Evolutionary conservation across 495 filamentous ascomycete genomes (phyloP).

Genomic region (Aspergillus ostianus): DNA sequence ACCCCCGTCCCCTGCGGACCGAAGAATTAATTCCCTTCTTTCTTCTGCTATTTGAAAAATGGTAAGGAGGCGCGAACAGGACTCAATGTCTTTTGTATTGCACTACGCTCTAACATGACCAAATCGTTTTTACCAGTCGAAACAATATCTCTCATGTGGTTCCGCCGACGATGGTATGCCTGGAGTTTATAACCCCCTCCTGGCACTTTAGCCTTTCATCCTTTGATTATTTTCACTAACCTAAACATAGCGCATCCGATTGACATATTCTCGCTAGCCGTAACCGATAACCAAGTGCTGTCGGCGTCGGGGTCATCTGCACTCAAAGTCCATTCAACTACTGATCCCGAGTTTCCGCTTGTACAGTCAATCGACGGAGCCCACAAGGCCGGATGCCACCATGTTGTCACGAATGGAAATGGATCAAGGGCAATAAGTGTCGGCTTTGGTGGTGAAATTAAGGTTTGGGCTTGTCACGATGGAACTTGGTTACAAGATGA

Average conservation of each 20-base stretch:
- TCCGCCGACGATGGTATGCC: constrained; percentile 78
- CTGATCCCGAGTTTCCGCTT: constrained; percentile 66
- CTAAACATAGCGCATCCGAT: constrained; percentile 67
- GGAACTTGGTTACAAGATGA: constrained; percentile 53
- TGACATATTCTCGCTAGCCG: constrained; percentile 86
- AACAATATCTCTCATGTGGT: constrained; percentile 93
- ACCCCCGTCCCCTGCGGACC: not conserved
- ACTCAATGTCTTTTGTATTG: constrained; percentile 5
- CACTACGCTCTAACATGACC: constrained; percentile 7
- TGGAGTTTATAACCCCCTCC: not conserved
- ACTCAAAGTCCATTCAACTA: constrained; percentile 73
- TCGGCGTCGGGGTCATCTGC: constrained; percentile 80
- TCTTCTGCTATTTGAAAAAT: constrained; percentile 4
- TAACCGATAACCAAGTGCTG: constrained; percentile 72
- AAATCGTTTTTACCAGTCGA: constrained; percentile 61
- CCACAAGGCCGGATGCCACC: constrained; percentile 87
- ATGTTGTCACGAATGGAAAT: constrained; percentile 66
- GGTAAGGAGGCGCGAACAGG: not conserved
- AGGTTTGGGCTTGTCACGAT: constrained; percentile 67
- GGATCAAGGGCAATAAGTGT: constrained; percentile 73
- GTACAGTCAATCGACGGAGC: constrained; percentile 70
- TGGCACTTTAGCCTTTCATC: not conserved
- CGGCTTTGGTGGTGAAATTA: constrained; percentile 84
- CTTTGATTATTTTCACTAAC: constrained; percentile 19
- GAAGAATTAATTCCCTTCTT: not conserved